Base-by-base conservation (phyloP, 148 eudicot genomes). In the Arbutus unedo region DNA sequence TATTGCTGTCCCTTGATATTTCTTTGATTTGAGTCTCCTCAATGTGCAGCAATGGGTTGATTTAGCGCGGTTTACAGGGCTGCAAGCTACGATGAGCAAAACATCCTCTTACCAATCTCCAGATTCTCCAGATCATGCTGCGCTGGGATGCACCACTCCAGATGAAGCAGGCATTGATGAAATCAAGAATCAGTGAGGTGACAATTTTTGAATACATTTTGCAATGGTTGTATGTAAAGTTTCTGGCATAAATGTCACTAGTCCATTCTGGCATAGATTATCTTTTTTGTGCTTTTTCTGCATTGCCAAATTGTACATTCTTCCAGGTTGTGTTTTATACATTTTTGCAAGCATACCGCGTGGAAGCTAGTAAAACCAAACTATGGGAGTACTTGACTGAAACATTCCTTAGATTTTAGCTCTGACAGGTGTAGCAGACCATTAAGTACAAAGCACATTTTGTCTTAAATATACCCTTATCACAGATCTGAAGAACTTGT, bases 1-100 rank as follows among this genome's bases (percentile, higher is more conserved):
- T 66, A 31, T 80, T 71, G 75, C 19, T 82, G 73, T 38, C 53
- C 16, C 51, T 73, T 73, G 25, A 50, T 45, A 49, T 59, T 54
- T 7, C 31, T 66, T 18, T 23, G 59, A 75, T 73, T 55, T 13
- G 76, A 66, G 71, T 31, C 66, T 82, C 74, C 81, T 3, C 48
- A 83, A 80, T 84, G 56, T 88, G 89, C 98, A 96, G 99, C 99
- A 94, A 96, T 96, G 99, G 99, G 83, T 96, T 79, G 97, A 96
- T 91, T 90, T 96, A 82, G 98, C 98, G 73, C 91, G 94, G 56
- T 87, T 85, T 79, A 93, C 95, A n/a, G 98, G 98, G 76, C 85
- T 96, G 78, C 99, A 96, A 85, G 84, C 92, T 77, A 90, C 86
- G 56, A 93, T 88, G 79, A 75, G 76, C 56, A 78, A 94, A 87